Conservation (phyloP, 441 rosid genomes). For the Syzygium malaccense region DNA sequence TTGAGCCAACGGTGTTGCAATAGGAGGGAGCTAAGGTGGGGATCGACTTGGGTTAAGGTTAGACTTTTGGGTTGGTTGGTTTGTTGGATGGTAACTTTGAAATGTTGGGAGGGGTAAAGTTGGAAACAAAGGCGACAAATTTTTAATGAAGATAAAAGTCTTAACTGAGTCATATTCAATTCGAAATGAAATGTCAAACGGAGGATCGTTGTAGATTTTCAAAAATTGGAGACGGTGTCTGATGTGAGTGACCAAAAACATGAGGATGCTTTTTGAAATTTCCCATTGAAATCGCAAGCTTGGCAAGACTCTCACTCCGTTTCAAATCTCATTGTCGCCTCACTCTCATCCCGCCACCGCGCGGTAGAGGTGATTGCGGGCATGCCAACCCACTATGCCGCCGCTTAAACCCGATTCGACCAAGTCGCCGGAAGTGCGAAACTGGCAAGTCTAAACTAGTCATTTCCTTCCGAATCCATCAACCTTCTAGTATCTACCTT, state of each 20-base stretch:
- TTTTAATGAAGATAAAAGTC: background rate
- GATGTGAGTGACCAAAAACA: background rate
- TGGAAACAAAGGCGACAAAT: background rate
- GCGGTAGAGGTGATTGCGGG: fast-evolving
- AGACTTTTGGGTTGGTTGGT: background rate
- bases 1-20: too few relatives aligned
- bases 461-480: background rate
- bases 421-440: background rate
- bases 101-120: background rate
- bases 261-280: background rate
- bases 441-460: background rate
- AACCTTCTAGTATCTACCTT: background rate
- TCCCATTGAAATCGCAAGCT: background rate
- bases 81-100: background rate
- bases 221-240: background rate
- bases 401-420: background rate
- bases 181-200: background rate
- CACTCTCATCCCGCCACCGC: background rate
- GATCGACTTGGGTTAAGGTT: background rate
- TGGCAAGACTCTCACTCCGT: background rate
- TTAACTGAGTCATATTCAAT: background rate
- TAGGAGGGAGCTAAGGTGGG: fast-evolving
- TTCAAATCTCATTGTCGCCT: background rate
- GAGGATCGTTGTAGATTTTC: background rate
- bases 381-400: background rate